Evolutionary conservation across 1,139 yeast genomes (phyloP).

Genomic region (Hemisphaericaspora xylofermentans): DNA sequence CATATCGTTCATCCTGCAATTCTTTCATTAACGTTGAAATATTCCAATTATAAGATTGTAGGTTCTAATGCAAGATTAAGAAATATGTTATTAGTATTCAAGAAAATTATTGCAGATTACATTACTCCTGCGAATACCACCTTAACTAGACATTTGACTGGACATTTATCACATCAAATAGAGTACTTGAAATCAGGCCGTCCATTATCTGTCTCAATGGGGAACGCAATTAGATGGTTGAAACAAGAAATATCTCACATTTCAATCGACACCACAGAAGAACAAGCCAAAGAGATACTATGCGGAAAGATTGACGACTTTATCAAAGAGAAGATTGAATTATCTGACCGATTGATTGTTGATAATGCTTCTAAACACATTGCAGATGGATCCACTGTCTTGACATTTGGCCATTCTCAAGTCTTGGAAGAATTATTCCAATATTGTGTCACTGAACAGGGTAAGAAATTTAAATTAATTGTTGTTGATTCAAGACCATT

Average conservation of each 20-base stretch:
- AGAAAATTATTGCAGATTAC: conserved; percentile 76
- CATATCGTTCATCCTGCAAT: conserved; percentile 87
- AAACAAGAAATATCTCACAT: conserved; percentile 88
- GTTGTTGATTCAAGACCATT: conserved; percentile 95
- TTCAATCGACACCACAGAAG: conserved; percentile 70
- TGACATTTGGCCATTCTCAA: conserved; percentile 86
- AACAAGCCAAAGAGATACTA: conserved; percentile 67
- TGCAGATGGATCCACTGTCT: conserved; percentile 70
- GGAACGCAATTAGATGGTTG: conserved; percentile 95
- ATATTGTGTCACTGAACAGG: conserved; percentile 60
- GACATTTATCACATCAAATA: conserved; percentile 89
- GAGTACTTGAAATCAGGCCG: conserved; percentile 90
- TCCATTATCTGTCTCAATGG: conserved; percentile 93
- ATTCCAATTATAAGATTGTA: conserved; percentile 80
- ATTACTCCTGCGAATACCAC: conserved; percentile 84
- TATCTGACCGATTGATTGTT: conserved; percentile 81
- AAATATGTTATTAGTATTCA: conserved; percentile 84
- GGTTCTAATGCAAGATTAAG: conserved; percentile 87
- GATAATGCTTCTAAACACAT: conserved; percentile 81
- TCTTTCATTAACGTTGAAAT: conserved; percentile 72
- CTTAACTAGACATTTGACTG: conserved; percentile 82
- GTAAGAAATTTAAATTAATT: conserved; percentile 73
- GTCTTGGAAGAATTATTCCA: conserved; percentile 77
- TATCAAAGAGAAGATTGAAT: conserved; percentile 79
- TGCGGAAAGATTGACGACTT: conserved; percentile 73